Conservation (phyloP, 2,329 filamentous ascomycete species). For the Lasiodiplodia theobromae region DNA sequence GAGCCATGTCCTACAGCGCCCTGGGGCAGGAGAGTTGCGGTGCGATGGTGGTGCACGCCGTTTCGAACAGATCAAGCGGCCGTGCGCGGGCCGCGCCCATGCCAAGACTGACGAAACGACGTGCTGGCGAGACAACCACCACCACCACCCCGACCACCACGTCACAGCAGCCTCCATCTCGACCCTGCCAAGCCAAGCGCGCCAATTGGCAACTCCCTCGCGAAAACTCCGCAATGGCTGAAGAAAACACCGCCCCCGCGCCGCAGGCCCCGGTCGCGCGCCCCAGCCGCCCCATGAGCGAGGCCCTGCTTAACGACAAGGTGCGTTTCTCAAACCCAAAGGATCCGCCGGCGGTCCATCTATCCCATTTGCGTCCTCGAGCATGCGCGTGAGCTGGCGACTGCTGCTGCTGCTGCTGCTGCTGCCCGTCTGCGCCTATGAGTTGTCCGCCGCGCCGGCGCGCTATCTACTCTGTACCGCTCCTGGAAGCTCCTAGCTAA, state of each 20-base stretch:
- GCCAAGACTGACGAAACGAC: constrained; percentile 29
- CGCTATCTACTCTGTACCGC: neutral
- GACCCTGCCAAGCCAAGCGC: constrained; percentile 2
- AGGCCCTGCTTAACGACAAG: constrained; percentile 99
- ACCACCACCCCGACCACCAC: constrained; percentile 10
- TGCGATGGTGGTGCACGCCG: constrained; percentile 22
- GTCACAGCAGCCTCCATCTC: constrained; percentile 11
- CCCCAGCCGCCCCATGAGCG: constrained; percentile 82
- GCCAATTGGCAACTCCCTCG: constrained; percentile 16
- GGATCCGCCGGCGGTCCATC: neutral
- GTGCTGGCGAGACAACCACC: constrained; percentile 19
- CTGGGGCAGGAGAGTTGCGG: constrained; percentile 27
- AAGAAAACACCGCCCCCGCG: constrained; percentile 59
- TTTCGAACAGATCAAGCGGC: constrained; percentile 28
- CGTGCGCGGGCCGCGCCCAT: constrained; percentile 13
- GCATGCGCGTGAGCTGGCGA: neutral
- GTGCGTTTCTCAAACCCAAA: constrained; percentile 59
- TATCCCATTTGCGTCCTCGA: neutral
- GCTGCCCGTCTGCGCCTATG: neutral
- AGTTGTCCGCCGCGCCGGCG: constrained; percentile 3
- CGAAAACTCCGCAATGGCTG: constrained; percentile 57
- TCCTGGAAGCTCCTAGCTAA: constrained; percentile 22
- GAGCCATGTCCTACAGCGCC: constrained; percentile 29
- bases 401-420: neutral
- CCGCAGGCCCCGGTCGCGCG: constrained; percentile 73